A percentile compares a stretch with the other conserved stretches of the same genome.
Conservation (phyloP, 257 asterid species). For the Jasminum sambac region DNA sequence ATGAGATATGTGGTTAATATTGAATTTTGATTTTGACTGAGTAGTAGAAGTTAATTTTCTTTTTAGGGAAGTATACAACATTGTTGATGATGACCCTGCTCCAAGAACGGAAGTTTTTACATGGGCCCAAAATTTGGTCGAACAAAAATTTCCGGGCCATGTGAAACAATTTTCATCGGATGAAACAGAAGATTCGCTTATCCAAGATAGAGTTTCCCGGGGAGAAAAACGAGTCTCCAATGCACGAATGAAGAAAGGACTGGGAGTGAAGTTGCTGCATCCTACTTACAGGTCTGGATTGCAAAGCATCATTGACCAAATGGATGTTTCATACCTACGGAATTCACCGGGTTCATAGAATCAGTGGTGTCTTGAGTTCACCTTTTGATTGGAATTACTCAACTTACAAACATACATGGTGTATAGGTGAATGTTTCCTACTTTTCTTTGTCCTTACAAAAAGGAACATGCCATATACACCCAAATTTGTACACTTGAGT, state of each 20-base stretch:
- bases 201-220: conserved; percentile 23
- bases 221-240: conserved; percentile 88
- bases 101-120: conserved; percentile 68
- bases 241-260: conserved; percentile 65
- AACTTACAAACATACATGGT: not conserved
- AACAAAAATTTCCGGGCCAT: conserved; percentile 48
- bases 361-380: not conserved
- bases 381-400: not conserved
- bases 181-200: conserved; percentile 32
- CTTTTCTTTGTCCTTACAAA: too few species aligned
- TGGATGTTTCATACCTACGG: conserved; percentile 25
- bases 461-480: too few species aligned
- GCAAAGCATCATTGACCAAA: conserved; percentile 48
- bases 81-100: conserved; percentile 89
- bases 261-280: conserved; percentile 64
- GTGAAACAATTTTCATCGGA: conserved; percentile 21
- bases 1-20: too few species aligned
- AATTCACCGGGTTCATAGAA: conserved; percentile 26
- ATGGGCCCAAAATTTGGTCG: conserved; percentile 66
- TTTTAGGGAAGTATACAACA: conserved; percentile 63
- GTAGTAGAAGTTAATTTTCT: not conserved
- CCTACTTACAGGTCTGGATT: conserved; percentile 75
- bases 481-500: too few species aligned
- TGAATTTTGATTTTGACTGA: not conserved
- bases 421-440: not conserved